Conservation (phyloP, 2,329 filamentous ascomycete genomes). For the Pseudogymnoascus sp. region DNA sequence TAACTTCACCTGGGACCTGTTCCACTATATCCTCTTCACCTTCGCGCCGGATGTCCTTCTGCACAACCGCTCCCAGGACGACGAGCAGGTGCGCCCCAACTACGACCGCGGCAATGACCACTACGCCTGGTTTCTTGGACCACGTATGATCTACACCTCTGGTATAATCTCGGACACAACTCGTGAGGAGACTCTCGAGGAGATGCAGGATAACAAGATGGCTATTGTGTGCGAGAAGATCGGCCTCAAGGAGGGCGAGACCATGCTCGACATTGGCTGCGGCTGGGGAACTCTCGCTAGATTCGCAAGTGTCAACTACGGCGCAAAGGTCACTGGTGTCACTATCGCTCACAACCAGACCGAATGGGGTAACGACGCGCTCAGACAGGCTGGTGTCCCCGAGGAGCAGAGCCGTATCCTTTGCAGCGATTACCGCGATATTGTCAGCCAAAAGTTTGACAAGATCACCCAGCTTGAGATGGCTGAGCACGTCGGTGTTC, state of each 20-base stretch:
- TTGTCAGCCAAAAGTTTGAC: slow-evolving; percentile 54
- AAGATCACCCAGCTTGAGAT: slow-evolving; percentile 68
- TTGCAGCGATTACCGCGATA: slow-evolving; percentile 65
- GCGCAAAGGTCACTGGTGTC: slow-evolving; percentile 66
- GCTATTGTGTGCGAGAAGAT: slow-evolving; percentile 63
- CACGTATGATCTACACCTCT: slow-evolving; percentile 31
- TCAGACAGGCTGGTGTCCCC: slow-evolving; percentile 52
- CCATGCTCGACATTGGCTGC: slow-evolving; percentile 59
- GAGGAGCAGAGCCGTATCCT: slow-evolving; percentile 58
- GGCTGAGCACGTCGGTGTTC: slow-evolving; percentile 67
- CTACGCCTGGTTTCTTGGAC: slow-evolving; percentile 31
- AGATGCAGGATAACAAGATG: slow-evolving; percentile 46
- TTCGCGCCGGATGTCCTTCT: slow-evolving; percentile 26
- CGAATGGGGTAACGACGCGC: slow-evolving; percentile 62
- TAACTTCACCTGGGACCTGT: slow-evolving; percentile 26
- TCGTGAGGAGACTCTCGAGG: slow-evolving; percentile 28
- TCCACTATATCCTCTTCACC: slow-evolving; percentile 28
- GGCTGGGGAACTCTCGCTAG: slow-evolving; percentile 64
- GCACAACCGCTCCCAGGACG: slow-evolving; percentile 27
- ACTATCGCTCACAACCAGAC: slow-evolving; percentile 66
- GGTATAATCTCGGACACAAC: slow-evolving; percentile 28
- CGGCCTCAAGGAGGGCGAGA: slow-evolving; percentile 52
- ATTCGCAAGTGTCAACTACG: slow-evolving; percentile 65
- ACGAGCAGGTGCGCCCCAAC: slow-evolving; percentile 29
- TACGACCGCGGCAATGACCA: slow-evolving; percentile 31